Conservation (phyloP, 2,329 filamentous ascomycete genomes). For the Ilyonectria sp. region DNA sequence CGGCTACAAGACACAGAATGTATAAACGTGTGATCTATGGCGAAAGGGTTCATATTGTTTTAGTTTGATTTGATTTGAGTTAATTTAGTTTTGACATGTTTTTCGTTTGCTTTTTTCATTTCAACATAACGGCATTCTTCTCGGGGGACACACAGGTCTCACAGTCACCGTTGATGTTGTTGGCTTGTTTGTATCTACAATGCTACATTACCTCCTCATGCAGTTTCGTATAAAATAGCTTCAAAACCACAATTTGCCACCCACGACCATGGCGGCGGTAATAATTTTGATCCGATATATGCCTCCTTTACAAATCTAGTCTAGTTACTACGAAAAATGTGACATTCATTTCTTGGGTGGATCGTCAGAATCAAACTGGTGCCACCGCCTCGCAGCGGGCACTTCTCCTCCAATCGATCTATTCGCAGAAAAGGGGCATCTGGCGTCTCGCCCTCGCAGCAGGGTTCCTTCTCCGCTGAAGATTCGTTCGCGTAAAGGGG, state of each 20-base stretch:
- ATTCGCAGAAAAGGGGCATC: no score
- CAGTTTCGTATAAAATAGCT: background rate
- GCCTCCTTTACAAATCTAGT: background rate
- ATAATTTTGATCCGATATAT: background rate
- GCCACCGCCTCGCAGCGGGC: background rate
- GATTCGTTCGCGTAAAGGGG: background rate
- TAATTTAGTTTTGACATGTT: background rate
- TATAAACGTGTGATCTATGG: background rate
- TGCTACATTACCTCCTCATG: background rate
- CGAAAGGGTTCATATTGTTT: conserved; percentile 2
- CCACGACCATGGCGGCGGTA: background rate
- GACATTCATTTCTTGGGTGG: background rate
- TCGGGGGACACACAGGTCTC: background rate
- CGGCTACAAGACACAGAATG: background rate
- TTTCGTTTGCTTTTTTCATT: background rate
- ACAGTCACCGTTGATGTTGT: background rate
- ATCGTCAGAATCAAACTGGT: background rate
- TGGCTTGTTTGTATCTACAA: background rate
- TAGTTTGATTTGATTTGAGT: background rate
- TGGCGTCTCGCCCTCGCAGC: no score
- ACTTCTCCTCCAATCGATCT: background rate
- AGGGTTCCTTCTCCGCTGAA: background rate
- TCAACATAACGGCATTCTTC: background rate
- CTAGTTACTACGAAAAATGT: background rate
- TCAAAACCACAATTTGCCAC: background rate